Evolutionary conservation across 805 yeast species (phyloP).

Genomic region (Ogataea methanolica): DNA sequence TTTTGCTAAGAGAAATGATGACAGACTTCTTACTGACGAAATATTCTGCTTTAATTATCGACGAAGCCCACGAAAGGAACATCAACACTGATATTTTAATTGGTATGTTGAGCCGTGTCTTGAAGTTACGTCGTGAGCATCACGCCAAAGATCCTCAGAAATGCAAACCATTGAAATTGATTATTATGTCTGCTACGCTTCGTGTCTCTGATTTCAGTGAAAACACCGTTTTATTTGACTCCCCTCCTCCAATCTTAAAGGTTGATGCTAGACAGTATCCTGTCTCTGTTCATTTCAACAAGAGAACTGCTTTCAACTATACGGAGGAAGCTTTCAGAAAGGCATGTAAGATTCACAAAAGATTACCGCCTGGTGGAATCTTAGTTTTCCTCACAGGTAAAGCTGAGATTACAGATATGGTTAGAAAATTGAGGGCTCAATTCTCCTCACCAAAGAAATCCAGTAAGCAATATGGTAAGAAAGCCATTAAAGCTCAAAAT

Average conservation of each 20-base stretch:
- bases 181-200: constrained; percentile 96
- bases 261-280: constrained; percentile 95
- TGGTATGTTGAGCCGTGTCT: constrained; percentile 88
- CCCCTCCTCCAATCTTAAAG: constrained; percentile 81
- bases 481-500: not conserved
- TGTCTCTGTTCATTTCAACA: constrained; percentile 85
- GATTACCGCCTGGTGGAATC: constrained; percentile 91
- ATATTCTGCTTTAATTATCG: constrained; percentile 84
- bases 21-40: constrained; percentile 73
- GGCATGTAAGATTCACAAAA: constrained; percentile 79
- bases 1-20: constrained; percentile 88
- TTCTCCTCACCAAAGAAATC: constrained; percentile 50
- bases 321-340: constrained; percentile 83
- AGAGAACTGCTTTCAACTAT: constrained; percentile 72
- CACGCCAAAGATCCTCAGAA: constrained; percentile 41
- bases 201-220: constrained; percentile 92
- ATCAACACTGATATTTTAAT: constrained; percentile 93
- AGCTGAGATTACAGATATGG: constrained; percentile 78
- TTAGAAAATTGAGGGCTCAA: constrained; percentile 59
- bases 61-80: constrained; percentile 97
- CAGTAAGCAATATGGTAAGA: constrained; percentile 4
- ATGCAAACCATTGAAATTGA: constrained; percentile 65
- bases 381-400: constrained; percentile 92
- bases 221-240: constrained; percentile 59
- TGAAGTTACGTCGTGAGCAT: constrained; percentile 61